Percentiles rank a stretch among this genome's conserved stretches.
Evolutionary conservation across 2,329 filamentous ascomycete species (phyloP).

Genomic region (Cordyceps farinosa): DNA sequence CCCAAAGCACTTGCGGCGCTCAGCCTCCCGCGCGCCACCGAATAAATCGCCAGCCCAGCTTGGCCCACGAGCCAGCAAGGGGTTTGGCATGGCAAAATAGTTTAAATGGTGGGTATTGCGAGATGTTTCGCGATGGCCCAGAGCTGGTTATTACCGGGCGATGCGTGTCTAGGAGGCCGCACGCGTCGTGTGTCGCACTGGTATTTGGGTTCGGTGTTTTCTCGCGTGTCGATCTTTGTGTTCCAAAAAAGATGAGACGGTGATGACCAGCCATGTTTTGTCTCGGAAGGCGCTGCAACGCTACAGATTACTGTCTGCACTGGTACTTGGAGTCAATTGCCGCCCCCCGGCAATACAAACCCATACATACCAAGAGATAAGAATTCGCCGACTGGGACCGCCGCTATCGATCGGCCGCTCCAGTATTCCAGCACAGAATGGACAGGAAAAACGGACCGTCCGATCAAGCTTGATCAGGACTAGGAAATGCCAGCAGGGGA

Average conservation of each 20-base stretch:
- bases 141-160: neutral
- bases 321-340: neutral
- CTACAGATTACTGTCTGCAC: neutral
- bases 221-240: neutral
- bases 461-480: neutral
- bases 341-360: neutral
- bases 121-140: neutral
- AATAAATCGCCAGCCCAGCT: neutral
- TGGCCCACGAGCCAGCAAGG: too few species aligned
- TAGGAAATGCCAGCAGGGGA: neutral
- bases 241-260: neutral
- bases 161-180: neutral
- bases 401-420: neutral
- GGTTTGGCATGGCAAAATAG: neutral
- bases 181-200: neutral
- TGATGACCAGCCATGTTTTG: neutral
- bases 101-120: neutral
- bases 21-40: neutral
- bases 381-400: neutral
- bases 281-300: neutral
- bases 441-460: neutral
- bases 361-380: neutral
- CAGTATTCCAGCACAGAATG: neutral
- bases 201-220: neutral
- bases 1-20: neutral